Base-by-base conservation (phyloP, 768 basidiomycete species). In the Astraeus odoratus region DNA sequence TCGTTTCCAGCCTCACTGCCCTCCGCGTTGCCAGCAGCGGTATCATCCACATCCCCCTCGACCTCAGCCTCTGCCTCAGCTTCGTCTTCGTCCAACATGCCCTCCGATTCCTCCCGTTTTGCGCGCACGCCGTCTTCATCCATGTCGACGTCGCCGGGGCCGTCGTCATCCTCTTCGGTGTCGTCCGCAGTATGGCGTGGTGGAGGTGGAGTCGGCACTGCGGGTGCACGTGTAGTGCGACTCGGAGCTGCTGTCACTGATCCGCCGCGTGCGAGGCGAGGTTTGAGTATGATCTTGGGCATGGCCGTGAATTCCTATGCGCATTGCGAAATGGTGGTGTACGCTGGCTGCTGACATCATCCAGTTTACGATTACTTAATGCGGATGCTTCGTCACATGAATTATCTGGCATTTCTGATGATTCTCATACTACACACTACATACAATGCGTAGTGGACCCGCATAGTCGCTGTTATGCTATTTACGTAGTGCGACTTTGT, bases 211-310 rank as follows among this genome's bases (percentile, higher is more conserved):
- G 51, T 51, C 19, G 50, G 53, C 20, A 51, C 12, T 33, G 37
- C 44, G 7, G 64, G 61, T 0, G 58, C 59, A 36, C 46, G 8
- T 19, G 60, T 59, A 26, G n/a, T n/a, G n/a, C 48, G 48, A 1
- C 60, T 58, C 2, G 61, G 50, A 20, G 56, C 56, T 50, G 60
- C 57, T 15, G 50, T 63, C 2, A 48, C 56, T 39, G 13, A 10
- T 35, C 54, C 50, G 7, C 59, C 60, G 34, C 57, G 62, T 15
- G 57, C 58, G 9, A 61, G 49, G 25, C 65, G 67, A 1, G 69
- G 69, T 39, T 66, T 71, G 47, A 69, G 67, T 8, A 69, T 71
- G 34, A 71, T 71, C 59, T 68, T 71, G 20, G 54, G 64, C 12
- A 44, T 51, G 18, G 13, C n/a, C n/a, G n/a, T n/a, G n/a, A n/a